Percentiles rank a stretch among this genome's conserved stretches.
phyloP scores from a whole-genome alignment of 1,284 basidiomycete genomes.

The Volvariella surrecta region DNA sequence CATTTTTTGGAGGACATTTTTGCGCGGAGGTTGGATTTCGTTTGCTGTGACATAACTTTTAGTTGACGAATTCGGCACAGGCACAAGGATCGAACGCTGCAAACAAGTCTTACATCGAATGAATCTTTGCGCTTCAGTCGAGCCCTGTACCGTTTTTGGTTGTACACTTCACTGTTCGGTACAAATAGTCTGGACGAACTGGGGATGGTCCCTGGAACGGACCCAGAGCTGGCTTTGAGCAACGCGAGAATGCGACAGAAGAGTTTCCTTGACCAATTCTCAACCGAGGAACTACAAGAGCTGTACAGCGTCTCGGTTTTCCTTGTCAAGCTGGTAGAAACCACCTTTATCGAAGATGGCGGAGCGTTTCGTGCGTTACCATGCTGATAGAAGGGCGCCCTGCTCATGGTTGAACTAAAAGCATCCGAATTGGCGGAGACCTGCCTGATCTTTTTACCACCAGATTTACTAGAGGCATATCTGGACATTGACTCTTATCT shows the following conservation, averaged over 20 bases:
- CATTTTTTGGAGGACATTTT: not conserved
- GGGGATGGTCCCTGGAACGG: too few relatives aligned
- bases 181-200: too few relatives aligned
- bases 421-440: too few relatives aligned
- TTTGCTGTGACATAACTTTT: not conserved
- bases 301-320: not conserved
- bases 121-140: slow-evolving; percentile 13
- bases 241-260: not conserved
- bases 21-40: not conserved
- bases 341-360: too few relatives aligned
- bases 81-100: not conserved
- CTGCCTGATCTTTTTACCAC: too few relatives aligned
- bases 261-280: not conserved
- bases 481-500: too few relatives aligned
- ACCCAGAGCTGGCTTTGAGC: not conserved
- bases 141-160: slow-evolving; percentile 10
- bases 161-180: slow-evolving; percentile 9
- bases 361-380: too few relatives aligned
- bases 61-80: slow-evolving; percentile 3
- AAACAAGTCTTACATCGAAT: slow-evolving; percentile 1
- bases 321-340: not conserved
- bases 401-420: too few relatives aligned
- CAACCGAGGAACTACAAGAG: not conserved
- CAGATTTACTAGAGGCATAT: too few relatives aligned
- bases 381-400: too few relatives aligned